Evolutionary conservation across 768 basidiomycete genomes (phyloP).

Genomic region (Xerocomus brunneocitrinus): DNA sequence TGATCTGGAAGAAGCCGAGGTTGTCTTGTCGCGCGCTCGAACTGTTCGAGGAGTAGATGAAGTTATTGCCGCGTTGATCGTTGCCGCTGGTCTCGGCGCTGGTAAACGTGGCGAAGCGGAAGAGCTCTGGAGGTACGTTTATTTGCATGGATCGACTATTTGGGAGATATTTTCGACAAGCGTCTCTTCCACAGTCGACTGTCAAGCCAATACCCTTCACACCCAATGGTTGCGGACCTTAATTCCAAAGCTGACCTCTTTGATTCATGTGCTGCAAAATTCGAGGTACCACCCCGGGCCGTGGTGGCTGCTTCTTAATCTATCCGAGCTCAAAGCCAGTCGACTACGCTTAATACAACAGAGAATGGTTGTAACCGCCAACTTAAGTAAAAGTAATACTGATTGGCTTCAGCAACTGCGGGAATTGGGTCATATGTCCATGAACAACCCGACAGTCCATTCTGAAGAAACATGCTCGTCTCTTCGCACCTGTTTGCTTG

Average conservation of each 20-base stretch:
- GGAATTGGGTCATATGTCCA: too few relatives aligned
- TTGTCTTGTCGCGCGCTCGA: conserved; percentile 41
- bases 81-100: conserved; percentile 56
- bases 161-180: conserved; percentile 1
- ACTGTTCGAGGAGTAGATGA: conserved; percentile 47
- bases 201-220: conserved; percentile 50
- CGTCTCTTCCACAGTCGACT: conserved; percentile 33
- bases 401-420: too few relatives aligned
- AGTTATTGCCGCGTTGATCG: conserved; percentile 61
- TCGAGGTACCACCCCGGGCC: conserved; percentile 53
- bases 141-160: background rate
- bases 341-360: background rate
- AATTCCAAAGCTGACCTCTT: conserved; percentile 57
- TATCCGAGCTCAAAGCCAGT: background rate
- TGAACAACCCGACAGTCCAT: too few relatives aligned
- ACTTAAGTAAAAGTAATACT: background rate
- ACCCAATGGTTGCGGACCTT: conserved; percentile 69
- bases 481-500: too few relatives aligned
- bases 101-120: conserved; percentile 60
- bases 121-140: conserved; percentile 61
- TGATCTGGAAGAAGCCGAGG: conserved; percentile 66
- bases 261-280: conserved; percentile 57
- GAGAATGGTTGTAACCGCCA: background rate
- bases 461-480: too few relatives aligned
- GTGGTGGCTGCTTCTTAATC: conserved; percentile 16